These are phyloP conservation scores for Podila minutissima DNA, from an alignment of 192 early-diverging fungal genomes.

Conservation along the genomic window DNA sequence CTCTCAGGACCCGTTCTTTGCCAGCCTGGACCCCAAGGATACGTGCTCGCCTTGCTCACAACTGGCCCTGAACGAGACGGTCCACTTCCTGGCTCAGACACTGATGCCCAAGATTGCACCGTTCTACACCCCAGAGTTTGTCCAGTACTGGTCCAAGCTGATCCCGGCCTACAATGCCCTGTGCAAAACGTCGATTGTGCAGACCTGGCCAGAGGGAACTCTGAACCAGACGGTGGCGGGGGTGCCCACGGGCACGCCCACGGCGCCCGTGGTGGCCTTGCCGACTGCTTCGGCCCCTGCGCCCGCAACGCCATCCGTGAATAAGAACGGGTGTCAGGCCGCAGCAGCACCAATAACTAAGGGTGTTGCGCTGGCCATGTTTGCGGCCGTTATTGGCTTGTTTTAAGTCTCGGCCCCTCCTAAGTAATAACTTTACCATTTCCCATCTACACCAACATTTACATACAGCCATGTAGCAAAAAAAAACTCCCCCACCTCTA, in stretches of 20 bases:
- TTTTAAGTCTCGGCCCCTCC: neutral
- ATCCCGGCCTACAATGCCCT: constrained; percentile 10
- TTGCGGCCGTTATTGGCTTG: neutral
- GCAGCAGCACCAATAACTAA: neutral
- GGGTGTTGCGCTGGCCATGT: neutral
- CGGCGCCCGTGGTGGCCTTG: neutral
- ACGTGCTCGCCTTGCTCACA: constrained; percentile 36
- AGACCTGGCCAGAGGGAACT: constrained; percentile 28
- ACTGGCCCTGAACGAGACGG: constrained; percentile 14
- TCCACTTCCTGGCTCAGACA: constrained; percentile 12
- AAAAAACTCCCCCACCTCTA: neutral
- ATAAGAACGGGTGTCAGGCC: neutral
- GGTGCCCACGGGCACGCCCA: neutral
- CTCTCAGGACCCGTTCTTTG: constrained; percentile 20
- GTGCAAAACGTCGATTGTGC: constrained; percentile 25
- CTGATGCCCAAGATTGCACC: constrained; percentile 23
- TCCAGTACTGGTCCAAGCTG: constrained; percentile 37
- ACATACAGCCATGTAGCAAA: neutral
- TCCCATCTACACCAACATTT: neutral
- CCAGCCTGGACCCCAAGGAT: constrained; percentile 13
- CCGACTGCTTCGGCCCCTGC: neutral
- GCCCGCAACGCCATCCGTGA: neutral
- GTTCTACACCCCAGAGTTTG: constrained; percentile 25
- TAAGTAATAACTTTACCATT: no score
- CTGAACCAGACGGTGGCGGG: constrained; percentile 2